phyloP scores from a whole-genome alignment of 2,329 filamentous ascomycete species.

The Verticillium zaregamsianum region DNA sequence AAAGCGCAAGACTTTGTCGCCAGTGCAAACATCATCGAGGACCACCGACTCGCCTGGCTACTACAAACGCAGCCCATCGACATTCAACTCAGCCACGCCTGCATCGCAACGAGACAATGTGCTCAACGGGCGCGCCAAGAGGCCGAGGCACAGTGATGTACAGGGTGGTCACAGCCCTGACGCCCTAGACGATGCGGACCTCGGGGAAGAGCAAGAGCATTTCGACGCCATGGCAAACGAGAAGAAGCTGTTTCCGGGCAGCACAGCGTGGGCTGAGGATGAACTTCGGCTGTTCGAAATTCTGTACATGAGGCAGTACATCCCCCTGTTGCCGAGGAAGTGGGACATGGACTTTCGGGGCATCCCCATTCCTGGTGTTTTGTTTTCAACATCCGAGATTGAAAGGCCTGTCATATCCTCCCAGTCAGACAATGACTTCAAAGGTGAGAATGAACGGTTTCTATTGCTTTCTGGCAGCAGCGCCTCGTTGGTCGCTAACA shows the following conservation, averaged over 20 bases:
- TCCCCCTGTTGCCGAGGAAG: slow-evolving; percentile 33
- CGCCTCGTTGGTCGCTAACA: slow-evolving; percentile 11
- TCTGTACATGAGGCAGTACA: slow-evolving; percentile 34
- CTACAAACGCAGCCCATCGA: background rate
- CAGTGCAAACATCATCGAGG: background rate
- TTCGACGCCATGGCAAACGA: slow-evolving; percentile 33
- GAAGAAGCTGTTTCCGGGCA: slow-evolving; percentile 34
- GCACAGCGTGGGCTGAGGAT: slow-evolving; percentile 46
- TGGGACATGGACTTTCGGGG: slow-evolving; percentile 37
- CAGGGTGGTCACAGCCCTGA: background rate
- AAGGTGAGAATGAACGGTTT: slow-evolving; percentile 20
- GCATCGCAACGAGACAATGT: background rate
- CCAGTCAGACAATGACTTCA: slow-evolving; percentile 28
- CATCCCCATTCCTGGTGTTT: slow-evolving; percentile 30
- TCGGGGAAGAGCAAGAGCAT: background rate
- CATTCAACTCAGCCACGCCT: background rate
- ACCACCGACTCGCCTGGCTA: background rate
- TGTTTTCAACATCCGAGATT: slow-evolving; percentile 28
- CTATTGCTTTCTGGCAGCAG: background rate
- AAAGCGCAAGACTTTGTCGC: background rate
- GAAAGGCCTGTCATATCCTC: slow-evolving; percentile 33
- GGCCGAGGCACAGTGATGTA: background rate
- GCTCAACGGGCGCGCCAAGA: background rate
- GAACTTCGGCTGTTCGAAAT: slow-evolving; percentile 41
- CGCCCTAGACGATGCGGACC: background rate